Base-by-base conservation (phyloP, 257 asterid genomes). In the Scutellaria galericulata region DNA sequence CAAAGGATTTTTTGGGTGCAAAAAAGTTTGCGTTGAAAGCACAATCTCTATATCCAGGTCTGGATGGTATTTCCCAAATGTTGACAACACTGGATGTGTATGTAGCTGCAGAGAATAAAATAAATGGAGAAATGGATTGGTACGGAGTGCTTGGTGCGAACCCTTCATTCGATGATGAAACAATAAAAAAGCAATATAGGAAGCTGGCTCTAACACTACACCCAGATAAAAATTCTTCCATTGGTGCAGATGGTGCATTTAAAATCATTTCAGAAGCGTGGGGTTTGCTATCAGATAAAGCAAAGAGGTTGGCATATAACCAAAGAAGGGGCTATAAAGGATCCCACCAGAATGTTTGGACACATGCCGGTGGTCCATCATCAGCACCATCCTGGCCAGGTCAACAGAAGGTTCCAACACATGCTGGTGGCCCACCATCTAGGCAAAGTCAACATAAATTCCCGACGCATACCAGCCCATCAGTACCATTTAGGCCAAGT, bases 161-260 rank as follows among this genome's bases (percentile, higher is more conserved):
- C 41, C 90, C 93, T 20, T 64, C 88, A 5, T 86, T 80, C 52
- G 95, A 92, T 76, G 88, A 87, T 5, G 91, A 82, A 31, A 75
- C 87, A 14, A 77, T 90, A 5, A 83, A 69, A 65, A 92, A 83
- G 65, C 95, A 87, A 66, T 92, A 86, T 80, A 73, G 86, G 75
- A 92, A 87, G 83, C 75, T 88, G 78, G 96, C 93, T 75, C 97
- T 92, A 39, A 5, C 77, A 72, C 84, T 87, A 61, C 98, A 92
- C 77, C 98, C 96, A 2, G 96, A 92, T 77, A 92, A 90, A 77
- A 92, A 92, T 68, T 81, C 68, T 63, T 80, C 84, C 22, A 77
- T 64, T 57, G 96, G 96, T 39, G 97, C 95, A 41, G 90, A 87
- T 62, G 93, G 91, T 44, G 97, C 97, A 4, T 92, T 92, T 76